These are phyloP conservation scores for Fagopyrum homotropicum DNA, from an alignment of 148 eudicot species.

Conservation along the genomic window DNA sequence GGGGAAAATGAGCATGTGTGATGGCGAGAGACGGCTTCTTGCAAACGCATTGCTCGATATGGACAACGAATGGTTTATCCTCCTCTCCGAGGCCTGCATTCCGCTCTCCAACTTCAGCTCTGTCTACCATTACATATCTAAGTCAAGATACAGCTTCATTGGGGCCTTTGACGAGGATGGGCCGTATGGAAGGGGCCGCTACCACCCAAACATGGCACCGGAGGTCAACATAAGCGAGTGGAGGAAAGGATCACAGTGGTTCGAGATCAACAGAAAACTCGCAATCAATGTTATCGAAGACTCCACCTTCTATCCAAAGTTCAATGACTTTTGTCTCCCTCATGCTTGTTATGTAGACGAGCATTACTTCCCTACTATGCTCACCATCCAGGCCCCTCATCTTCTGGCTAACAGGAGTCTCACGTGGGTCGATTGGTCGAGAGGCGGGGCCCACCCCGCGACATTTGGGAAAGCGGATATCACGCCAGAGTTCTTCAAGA, in stretches of 20 bases:
- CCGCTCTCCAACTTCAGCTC: constrained; percentile 12
- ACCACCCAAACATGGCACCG: constrained; percentile 17
- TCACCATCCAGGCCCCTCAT: constrained; percentile 10
- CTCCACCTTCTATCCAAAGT: constrained; percentile 1
- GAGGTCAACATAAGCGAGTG: constrained; percentile 14
- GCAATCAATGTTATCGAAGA: constrained; percentile 12
- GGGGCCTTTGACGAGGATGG: constrained; percentile 8
- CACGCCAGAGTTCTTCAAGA: constrained; percentile 7
- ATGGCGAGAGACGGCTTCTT: constrained; percentile 15
- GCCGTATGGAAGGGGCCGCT: constrained; percentile 13
- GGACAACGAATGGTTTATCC: constrained; percentile 16
- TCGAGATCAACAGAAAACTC: constrained; percentile 14
- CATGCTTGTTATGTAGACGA: constrained; percentile 16
- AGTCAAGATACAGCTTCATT: constrained; percentile 15
- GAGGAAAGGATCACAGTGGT: constrained; percentile 20
- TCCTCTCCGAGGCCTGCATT: constrained; percentile 17
- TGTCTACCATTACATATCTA: constrained; percentile 12
- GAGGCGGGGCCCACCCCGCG: constrained; percentile 20
- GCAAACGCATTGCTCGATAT: constrained; percentile 17
- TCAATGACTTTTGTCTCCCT: constrained; percentile 12
- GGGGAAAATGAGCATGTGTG: constrained; percentile 23
- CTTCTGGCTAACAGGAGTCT: constrained; percentile 14
- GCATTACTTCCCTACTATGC: constrained; percentile 22
- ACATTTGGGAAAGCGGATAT: constrained; percentile 11
- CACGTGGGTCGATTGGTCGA: constrained; percentile 20